Percentiles rank a stretch among this genome's conserved stretches.
phyloP scores from a whole-genome alignment of 768 basidiomycete genomes.

The Calvatia gigantea region DNA sequence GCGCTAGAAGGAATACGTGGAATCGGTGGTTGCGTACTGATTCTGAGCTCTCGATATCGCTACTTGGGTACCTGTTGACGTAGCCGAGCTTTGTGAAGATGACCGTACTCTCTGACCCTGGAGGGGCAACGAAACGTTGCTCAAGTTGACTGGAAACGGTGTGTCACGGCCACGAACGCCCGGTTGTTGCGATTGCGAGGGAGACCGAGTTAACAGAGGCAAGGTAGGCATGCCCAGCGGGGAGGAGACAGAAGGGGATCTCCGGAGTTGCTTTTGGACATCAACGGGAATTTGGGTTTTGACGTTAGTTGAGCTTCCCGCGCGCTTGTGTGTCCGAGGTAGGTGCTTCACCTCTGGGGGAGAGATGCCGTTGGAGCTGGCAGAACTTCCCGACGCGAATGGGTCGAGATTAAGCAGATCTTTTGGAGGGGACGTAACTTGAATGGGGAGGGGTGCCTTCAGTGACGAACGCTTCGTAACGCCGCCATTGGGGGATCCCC shows the following conservation, averaged over 20 bases:
- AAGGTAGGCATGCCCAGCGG: background rate
- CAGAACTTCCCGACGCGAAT: conserved; percentile 3
- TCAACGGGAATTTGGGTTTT: background rate
- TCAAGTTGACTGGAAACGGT: background rate
- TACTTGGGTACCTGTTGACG: background rate
- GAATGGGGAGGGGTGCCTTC: background rate
- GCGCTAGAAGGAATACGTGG: background rate
- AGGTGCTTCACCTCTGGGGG: background rate
- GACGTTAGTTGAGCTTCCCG: background rate
- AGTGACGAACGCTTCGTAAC: background rate
- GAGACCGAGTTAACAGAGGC: background rate
- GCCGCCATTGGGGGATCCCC: background rate
- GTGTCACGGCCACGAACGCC: background rate
- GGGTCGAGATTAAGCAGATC: background rate
- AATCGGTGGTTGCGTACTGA: background rate
- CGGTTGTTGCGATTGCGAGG: background rate
- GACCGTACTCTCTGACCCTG: background rate
- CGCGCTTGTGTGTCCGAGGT: background rate
- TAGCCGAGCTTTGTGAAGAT: background rate
- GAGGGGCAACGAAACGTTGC: background rate
- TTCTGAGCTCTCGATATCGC: background rate
- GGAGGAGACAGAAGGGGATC: conserved; percentile 5
- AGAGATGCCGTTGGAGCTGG: conserved; percentile 1
- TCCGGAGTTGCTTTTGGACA: background rate
- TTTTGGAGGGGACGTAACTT: background rate